Conservation (phyloP, 306 rosid species). For the Macrotyloma uniflorum region DNA sequence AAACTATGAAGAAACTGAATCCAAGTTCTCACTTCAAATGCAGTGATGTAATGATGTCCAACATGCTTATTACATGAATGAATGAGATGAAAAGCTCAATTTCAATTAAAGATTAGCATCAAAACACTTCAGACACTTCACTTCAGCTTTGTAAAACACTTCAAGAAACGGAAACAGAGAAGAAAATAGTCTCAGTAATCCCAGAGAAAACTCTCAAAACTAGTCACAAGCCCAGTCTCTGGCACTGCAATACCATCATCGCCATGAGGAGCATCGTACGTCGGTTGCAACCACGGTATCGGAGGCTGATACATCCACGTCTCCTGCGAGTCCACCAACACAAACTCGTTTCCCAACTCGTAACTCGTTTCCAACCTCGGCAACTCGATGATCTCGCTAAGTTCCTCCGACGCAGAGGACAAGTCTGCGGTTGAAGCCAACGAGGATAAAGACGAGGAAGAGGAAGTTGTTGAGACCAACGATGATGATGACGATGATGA, state of each 20-base stretch:
- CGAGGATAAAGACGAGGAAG: conserved; percentile 31
- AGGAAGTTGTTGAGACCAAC: not conserved
- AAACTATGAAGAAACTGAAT: too few species aligned
- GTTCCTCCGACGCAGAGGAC: conserved; percentile 54
- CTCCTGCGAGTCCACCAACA: conserved; percentile 59
- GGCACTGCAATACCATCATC: conserved; percentile 36
- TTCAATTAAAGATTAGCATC: not conserved
- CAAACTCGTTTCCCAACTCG: conserved; percentile 55
- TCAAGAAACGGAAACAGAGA: not conserved
- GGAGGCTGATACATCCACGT: conserved; percentile 73
- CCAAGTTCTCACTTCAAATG: too few species aligned
- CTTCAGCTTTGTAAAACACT: not conserved
- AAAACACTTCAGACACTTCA: not conserved
- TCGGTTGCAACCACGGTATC: conserved; percentile 47
- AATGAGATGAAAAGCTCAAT: not conserved
- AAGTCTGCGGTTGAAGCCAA: conserved; percentile 44
- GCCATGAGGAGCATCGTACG: conserved; percentile 26
- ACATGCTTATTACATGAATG: too few species aligned
- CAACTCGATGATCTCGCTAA: conserved; percentile 72
- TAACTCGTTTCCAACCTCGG: conserved; percentile 64
- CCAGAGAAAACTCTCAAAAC: conserved; percentile 57
- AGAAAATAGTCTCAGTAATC: conserved; percentile 32
- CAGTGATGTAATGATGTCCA: too few species aligned
- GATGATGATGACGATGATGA: not conserved
- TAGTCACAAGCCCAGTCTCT: conserved; percentile 19